Base-by-base conservation (phyloP, 192 early-diverging fungal genomes). In the Backusella luteola region DNA sequence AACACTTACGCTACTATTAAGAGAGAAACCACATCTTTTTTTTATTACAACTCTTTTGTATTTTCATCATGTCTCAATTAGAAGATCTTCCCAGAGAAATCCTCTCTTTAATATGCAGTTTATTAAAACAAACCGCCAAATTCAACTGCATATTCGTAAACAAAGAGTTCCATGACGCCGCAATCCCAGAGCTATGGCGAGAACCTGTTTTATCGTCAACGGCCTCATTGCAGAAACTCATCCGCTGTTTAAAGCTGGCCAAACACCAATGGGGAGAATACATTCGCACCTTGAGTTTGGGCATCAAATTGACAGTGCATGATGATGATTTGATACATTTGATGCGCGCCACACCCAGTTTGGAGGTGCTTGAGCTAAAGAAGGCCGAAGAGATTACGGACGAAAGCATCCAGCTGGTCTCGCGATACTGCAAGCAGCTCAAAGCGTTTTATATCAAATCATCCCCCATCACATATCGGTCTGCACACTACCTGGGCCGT, bases 401-500 rank as follows among this genome's bases (percentile, higher is more conserved):
- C 66, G 49, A 71, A 34, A 72, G 74, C 29, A 53, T 80, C 14
- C 53, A 21, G 3, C 38, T 34, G 11, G 75, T 80, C 4, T 68
- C 68, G 15, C 44, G 15, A 1, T 67, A 71, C 23, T 80, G 79
- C 52, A 76, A 69, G 6, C 63, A 67, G 17, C 52, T 80, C 6
- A 73, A 73, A 34, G 29, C 36, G 9, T 67, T 80, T 44, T 23
- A 56, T 26, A 42, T 80, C 21, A 75, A 72, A 19, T 34, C 34
- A 14, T 72, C 73, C 0, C 12, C 21, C 2, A 49, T 77, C 29
- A 78, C 73, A 9, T 71, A 77, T 49, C 66, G 80, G 32, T 69
- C 80, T 19, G 36, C 78, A n/a, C 77, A 78, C 38, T 67, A 77
- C 32, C 53, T 81, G 0, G 77, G 76, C 15, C 49, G 21, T 1